Base-by-base conservation (phyloP, 306 rosid genomes). In the Quillaja saponaria region DNA sequence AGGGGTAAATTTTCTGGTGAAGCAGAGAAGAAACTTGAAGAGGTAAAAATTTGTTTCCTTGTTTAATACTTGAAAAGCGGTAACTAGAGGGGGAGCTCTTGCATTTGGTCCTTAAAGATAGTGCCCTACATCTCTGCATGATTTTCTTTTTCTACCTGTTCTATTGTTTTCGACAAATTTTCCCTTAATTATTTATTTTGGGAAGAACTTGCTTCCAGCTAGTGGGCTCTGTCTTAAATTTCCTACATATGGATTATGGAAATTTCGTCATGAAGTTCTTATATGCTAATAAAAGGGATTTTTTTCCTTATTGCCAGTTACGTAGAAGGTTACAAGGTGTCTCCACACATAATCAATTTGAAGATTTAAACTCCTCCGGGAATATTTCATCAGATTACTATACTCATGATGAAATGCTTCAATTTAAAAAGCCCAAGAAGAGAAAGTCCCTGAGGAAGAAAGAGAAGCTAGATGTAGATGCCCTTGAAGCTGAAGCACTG, bases 401-500 rank as follows among this genome's bases (percentile, higher is more conserved):
- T 73, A 86, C 95, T 59, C 84, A 84, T 15, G 95, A 86, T 75
- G 99, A 92, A 80, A 92, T 87, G 95, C 88, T 80, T 64, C 60
- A 80, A 48, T 83, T 86, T 59, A 89, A 84, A 80, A 92, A 89
- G 82, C 95, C 99, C 59, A 89, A 85, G 82, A 92, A 92, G 84
- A 92, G 87, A 74, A 92, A 92, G 67, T 72, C 96, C 71, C 74
- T 92, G 66, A 85, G 95, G 52, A 92, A 89, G 81, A 92, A 80
- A 73, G 99, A 89, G 68, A 92, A 86, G 84, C 85, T 92, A 41
- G 99, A 92, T 73, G 49, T 89, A 49, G 86, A 80, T 63, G 94
- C 95, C 71, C 96, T 92, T 74, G 96, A 89, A 83, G 91, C 91
- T 34, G 99, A 92, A 76, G 99, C 99, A 54, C 58, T n/a, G 84